Base-by-base conservation (phyloP, 495 filamentous ascomycete species). In the Daldinia vernicosa region DNA sequence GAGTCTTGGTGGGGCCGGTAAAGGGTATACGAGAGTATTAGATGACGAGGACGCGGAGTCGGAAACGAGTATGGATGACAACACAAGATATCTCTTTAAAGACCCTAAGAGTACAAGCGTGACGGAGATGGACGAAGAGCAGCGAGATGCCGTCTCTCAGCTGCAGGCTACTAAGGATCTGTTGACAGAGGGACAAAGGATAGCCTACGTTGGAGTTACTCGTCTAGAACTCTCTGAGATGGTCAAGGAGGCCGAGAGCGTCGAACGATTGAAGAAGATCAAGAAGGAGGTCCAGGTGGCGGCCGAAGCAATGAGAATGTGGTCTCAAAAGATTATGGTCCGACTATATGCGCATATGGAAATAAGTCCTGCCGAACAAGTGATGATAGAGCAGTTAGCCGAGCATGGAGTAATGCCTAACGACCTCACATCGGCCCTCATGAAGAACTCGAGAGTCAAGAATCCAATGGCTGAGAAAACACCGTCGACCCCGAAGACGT, bases 361-460 rank as follows among this genome's bases (percentile, higher is more conserved):
- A 60, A 94, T 99, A 73, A 91, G 89, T 74, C 77, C 91, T 24
- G 87, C 85, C 61, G 95, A 99, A 83, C 95, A 99, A 82, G 83
- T 99, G 74, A 99, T 99, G 95, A 98, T 99, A 70, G 95, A 99
- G 79, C 96, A 99, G 79, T 83, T 99, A 65, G 89, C 91, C 12
- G 91, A 93, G 55, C 95, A 99, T 81, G 96, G 94, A 12, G 93
- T 99, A 7, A 81, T 92, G 66, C 91, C 95, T 1, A 80, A 79
- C 33, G 95, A 99, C 79, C 83, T 99, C 27, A 91, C 93, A 0
- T 91, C 90, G 4, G 85, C 91, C 1, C 84, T 99, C 51, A 97
- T 98, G 93, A 90, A 94, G 66, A 98, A 97, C 81, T 87, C 94
- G 22, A 85, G 94, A 52, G 95, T 99, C 32, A 93, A 92, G 75